Evolutionary conservation across 2,329 filamentous ascomycete genomes (phyloP).

Genomic region (Penicillium hesseltinei): DNA sequence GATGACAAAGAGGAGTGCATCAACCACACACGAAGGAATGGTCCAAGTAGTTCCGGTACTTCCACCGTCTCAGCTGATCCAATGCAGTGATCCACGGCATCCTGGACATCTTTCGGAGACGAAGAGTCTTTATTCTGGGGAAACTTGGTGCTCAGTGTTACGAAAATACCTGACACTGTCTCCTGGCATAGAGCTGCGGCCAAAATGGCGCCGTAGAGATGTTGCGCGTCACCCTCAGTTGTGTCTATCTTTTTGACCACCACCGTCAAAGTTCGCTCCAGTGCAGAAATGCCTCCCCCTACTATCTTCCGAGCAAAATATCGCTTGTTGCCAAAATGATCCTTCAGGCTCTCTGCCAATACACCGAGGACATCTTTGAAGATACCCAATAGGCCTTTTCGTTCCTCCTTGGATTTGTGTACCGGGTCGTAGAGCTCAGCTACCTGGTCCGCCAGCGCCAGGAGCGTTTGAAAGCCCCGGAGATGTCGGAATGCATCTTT

Average conservation of each 20-base stretch:
- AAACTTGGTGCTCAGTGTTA: constrained; percentile 35
- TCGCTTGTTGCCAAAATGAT: constrained; percentile 79
- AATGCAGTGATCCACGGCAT: constrained; percentile 37
- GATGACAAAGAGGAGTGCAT: constrained; percentile 58
- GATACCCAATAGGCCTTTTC: constrained; percentile 67
- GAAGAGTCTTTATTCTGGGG: constrained; percentile 10
- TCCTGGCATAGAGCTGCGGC: constrained; percentile 79
- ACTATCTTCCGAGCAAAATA: constrained; percentile 79
- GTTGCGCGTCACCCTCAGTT: constrained; percentile 60
- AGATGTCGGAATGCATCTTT: constrained; percentile 84
- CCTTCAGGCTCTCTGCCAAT: constrained; percentile 70
- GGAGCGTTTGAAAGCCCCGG: constrained; percentile 71
- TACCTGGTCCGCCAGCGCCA: constrained; percentile 67
- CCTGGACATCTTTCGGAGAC: constrained; percentile 25
- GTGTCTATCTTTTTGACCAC: constrained; percentile 58
- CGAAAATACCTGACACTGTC: constrained; percentile 67
- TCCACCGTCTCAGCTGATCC: constrained; percentile 45
- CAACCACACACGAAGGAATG: constrained; percentile 51
- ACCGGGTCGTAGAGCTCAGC: constrained; percentile 69
- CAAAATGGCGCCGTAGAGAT: constrained; percentile 79
- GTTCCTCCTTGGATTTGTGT: constrained; percentile 59
- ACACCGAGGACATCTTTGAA: constrained; percentile 58
- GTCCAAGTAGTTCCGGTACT: constrained; percentile 40
- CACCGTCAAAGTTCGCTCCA: constrained; percentile 69
- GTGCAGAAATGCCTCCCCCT: constrained; percentile 72